phyloP scores from a whole-genome alignment of 192 early-diverging fungal species.

The Podila horticola region DNA sequence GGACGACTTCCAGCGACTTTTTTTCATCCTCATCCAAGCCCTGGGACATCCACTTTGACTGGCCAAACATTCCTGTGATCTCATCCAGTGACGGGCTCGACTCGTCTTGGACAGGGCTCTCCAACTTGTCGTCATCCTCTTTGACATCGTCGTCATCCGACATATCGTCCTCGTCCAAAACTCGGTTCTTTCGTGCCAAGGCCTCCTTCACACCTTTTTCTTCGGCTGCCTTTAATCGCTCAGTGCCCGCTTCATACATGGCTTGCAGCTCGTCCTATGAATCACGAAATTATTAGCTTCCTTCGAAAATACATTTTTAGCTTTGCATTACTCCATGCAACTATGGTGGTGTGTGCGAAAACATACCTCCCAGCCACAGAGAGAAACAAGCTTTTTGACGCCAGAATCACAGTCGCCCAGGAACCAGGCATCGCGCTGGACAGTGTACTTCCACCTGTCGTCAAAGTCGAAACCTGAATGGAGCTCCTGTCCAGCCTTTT shows the following conservation, averaged over 20 bases:
- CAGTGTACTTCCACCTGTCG: slow-evolving; percentile 63
- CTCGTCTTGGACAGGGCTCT: not conserved
- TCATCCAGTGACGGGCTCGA: slow-evolving; percentile 16
- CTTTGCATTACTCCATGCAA: not conserved
- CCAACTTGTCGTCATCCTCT: slow-evolving; percentile 15
- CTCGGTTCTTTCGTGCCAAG: not conserved
- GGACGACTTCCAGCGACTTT: too few relatives aligned
- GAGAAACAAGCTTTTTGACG: slow-evolving; percentile 69
- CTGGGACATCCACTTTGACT: not conserved
- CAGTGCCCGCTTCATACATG: slow-evolving; percentile 37
- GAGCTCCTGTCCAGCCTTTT: slow-evolving; percentile 75
- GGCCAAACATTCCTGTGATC: slow-evolving; percentile 11
- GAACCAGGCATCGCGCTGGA: slow-evolving; percentile 82
- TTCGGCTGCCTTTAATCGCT: slow-evolving; percentile 10
- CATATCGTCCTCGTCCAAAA: not conserved
- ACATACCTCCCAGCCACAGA: slow-evolving; percentile 77
- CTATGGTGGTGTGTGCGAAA: not conserved
- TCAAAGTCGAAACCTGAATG: slow-evolving; percentile 85
- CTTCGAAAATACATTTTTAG: not conserved
- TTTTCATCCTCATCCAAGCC: too few relatives aligned
- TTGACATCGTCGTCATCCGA: slow-evolving; percentile 27
- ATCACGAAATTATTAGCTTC: not conserved
- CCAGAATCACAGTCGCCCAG: slow-evolving; percentile 90
- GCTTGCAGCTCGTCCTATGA: slow-evolving; percentile 35
- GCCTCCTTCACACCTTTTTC: slow-evolving; percentile 3